phyloP scores from a whole-genome alignment of 164 flowering plant genomes.

The Kingdonia uniflora region DNA sequence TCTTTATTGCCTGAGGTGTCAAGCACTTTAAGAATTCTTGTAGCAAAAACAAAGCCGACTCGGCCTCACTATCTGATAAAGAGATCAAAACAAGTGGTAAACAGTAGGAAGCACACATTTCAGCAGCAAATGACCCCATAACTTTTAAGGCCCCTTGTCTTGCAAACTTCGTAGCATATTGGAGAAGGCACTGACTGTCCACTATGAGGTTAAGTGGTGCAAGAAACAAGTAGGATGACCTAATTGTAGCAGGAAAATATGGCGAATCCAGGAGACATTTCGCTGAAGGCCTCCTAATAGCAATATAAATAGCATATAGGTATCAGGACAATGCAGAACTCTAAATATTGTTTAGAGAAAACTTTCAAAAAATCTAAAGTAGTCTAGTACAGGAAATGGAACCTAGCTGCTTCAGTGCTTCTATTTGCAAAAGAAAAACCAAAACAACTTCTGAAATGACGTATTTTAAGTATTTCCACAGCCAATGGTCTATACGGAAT shows the following conservation, averaged over 20 bases:
- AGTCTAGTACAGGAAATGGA: not conserved
- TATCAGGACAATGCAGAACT: not conserved
- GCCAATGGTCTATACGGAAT: too few relatives aligned
- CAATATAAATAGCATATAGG: slow-evolving; percentile 2
- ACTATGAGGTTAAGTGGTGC: slow-evolving; percentile 79
- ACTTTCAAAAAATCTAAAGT: too few relatives aligned
- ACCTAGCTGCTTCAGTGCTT: too few relatives aligned
- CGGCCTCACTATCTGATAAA: slow-evolving; percentile 61
- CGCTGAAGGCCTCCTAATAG: slow-evolving; percentile 83
- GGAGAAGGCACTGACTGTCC: slow-evolving; percentile 53
- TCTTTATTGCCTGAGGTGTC: slow-evolving; percentile 53
- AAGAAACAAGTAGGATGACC: slow-evolving; percentile 68
- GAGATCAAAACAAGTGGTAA: slow-evolving; percentile 43
- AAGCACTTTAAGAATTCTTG: slow-evolving; percentile 69
- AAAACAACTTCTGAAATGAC: too few relatives aligned
- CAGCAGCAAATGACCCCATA: slow-evolving; percentile 86
- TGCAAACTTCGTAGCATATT: slow-evolving; percentile 73
- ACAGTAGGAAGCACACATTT: slow-evolving; percentile 82
- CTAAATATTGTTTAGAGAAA: not conserved
- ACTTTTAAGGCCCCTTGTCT: slow-evolving; percentile 66
- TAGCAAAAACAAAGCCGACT: slow-evolving; percentile 57
- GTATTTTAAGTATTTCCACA: too few relatives aligned
- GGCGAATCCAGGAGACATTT: slow-evolving; percentile 83
- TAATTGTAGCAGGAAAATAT: slow-evolving; percentile 59
- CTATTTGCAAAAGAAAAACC: too few relatives aligned